Evolutionary conservation across 2,329 filamentous ascomycete species (phyloP).

Genomic region (Stenocarpella maydis): DNA sequence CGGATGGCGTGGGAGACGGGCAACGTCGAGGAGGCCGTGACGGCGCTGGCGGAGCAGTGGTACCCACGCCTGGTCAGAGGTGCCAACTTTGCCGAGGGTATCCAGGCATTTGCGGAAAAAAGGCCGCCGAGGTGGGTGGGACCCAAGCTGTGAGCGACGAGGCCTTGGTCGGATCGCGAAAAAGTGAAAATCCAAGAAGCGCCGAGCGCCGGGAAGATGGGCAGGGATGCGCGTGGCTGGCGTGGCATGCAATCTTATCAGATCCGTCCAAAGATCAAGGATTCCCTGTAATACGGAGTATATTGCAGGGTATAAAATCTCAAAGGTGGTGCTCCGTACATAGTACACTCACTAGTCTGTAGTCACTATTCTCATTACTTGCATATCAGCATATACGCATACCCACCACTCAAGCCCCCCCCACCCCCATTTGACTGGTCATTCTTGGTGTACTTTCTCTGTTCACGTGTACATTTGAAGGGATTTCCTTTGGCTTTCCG

Average conservation of each 20-base stretch:
- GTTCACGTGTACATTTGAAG: too few relatives aligned
- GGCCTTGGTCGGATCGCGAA: too few relatives aligned
- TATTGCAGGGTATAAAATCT: background rate
- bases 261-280: constrained; percentile 12
- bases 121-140: constrained; percentile 39
- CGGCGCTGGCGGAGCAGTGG: constrained; percentile 38
- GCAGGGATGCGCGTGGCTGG: background rate
- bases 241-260: constrained; percentile 30
- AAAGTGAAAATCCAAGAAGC: background rate
- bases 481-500: background rate
- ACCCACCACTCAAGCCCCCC: background rate
- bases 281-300: background rate
- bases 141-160: constrained; percentile 41
- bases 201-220: background rate
- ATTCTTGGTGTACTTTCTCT: background rate
- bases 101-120: constrained; percentile 42
- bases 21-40: constrained; percentile 40
- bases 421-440: background rate
- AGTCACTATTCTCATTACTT: too few relatives aligned
- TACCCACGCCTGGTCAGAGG: constrained; percentile 39
- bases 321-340: background rate
- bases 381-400: background rate
- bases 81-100: constrained; percentile 42
- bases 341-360: too few relatives aligned
- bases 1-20: constrained; percentile 74